Evolutionary conservation across 2,329 filamentous ascomycete genomes (phyloP), one percentile per base, ranked within the genome.

Genomic region (Aureobasidium subglaciale): DNA sequence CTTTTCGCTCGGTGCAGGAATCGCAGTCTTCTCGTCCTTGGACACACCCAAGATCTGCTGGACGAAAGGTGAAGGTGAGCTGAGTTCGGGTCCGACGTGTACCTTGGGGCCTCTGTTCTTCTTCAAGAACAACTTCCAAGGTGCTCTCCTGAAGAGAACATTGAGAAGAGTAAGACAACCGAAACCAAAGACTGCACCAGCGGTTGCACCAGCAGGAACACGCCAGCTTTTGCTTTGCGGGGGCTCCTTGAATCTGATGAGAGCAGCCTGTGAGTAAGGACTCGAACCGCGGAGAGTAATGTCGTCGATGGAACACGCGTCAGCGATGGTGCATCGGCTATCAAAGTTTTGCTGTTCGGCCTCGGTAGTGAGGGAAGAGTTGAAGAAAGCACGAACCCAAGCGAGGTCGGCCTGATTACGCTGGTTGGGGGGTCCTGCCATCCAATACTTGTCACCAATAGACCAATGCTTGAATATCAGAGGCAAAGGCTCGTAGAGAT

Each of bases 371-470:
- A 68, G 59, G 1, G 75, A 76, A 0, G 74, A 74, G 59, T 78
- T 78, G 68, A 78, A 78, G 61, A 78, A 78, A 25, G 73, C 64
- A n/a, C 75, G 70, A 9, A 73, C 68, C 72, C 73, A 78, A 7
- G 67, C 72, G 29, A 78, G 62, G 22, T 72, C 71, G 5, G 75
- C 75, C 18, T 65, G 61, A 2, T 73, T 70, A n/a, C 62, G 63
- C 18, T 66, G 66, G 15, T 37, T 43, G 2, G 75, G 75, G 13
- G 76, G 76, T 4, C 75, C 75, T 60, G 72, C 65, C 67, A 73
- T 77, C 2, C 66, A 72, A 58, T 70, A 71, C 11, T 62, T 59
- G 58, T 77, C 73, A 9, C 75, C 75, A 8, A 68, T 71, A 0
- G 74, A 76, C 75, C 75, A 78, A 61, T 78, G 75, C 60, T 75